These are phyloP conservation scores for Leccinum pachyderme DNA, from an alignment of 1,284 basidiomycete species.

Conservation along the genomic window DNA sequence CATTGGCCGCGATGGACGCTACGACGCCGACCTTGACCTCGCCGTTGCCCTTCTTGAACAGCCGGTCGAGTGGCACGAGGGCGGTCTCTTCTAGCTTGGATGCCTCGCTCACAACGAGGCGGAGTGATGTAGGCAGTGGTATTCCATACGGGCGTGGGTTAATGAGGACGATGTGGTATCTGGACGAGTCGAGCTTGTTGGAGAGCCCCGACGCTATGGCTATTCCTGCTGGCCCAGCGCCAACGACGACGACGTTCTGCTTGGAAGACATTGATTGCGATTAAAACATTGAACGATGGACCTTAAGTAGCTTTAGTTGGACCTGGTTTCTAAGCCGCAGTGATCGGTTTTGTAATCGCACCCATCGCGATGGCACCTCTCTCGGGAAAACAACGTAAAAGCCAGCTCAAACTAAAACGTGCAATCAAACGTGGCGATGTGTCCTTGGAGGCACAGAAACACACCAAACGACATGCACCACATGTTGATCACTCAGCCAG, in stretches of 20 bases:
- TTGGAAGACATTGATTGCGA: conserved; percentile 10
- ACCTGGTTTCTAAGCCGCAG: background rate
- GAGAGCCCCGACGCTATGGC: conserved; percentile 36
- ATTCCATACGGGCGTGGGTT: conserved; percentile 39
- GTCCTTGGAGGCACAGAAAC: conserved; percentile 25
- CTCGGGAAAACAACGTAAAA: conserved; percentile 71
- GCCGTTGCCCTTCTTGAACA: conserved; percentile 48
- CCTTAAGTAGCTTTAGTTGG: too few relatives aligned
- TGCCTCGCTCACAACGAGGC: conserved; percentile 39
- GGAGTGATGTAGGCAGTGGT: conserved; percentile 38
- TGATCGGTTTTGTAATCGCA: conserved; percentile 2
- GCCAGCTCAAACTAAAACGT: conserved; percentile 70
- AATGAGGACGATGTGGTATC: conserved; percentile 41
- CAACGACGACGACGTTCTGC: conserved; percentile 41
- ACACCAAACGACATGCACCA: conserved; percentile 13
- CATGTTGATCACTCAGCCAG: conserved; percentile 8
- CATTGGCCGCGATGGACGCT: conserved; percentile 41
- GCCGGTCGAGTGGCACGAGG: conserved; percentile 44
- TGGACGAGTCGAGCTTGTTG: conserved; percentile 36
- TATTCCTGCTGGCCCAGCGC: conserved; percentile 40
- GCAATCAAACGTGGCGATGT: conserved; percentile 78
- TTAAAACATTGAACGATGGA: too few relatives aligned
- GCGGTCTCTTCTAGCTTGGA: conserved; percentile 40
- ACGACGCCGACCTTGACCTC: conserved; percentile 45
- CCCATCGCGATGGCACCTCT: conserved; percentile 51